Evolutionary conservation across 129 eudicot genomes (phyloP).

Genomic region (Arctium minus): DNA sequence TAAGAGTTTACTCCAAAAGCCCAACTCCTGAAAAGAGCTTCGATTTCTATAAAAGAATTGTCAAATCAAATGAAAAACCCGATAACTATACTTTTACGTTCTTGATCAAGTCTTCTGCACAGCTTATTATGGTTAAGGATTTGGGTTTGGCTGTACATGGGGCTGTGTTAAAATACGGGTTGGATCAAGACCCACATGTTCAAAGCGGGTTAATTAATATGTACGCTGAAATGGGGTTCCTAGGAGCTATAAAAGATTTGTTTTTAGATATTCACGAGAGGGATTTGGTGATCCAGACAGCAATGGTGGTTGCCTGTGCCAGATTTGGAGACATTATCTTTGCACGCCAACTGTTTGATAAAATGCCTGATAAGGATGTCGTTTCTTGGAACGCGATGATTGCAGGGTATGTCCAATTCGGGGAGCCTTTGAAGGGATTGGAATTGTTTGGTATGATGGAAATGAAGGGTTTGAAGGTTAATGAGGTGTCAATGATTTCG

Average conservation of each 20-base stretch:
- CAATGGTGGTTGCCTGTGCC: slow-evolving; percentile 39
- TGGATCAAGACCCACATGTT: slow-evolving; percentile 32
- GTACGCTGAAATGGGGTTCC: slow-evolving; percentile 34
- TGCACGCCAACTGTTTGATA: slow-evolving; percentile 47
- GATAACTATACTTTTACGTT: slow-evolving; percentile 42
- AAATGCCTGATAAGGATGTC: slow-evolving; percentile 41
- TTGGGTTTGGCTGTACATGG: slow-evolving; percentile 29
- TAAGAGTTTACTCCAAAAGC: slow-evolving; percentile 32
- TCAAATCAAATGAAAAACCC: slow-evolving; percentile 14
- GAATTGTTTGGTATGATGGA: slow-evolving; percentile 36
- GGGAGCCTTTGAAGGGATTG: slow-evolving; percentile 21
- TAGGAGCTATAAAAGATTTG: slow-evolving; percentile 7
- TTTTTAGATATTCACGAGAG: slow-evolving; percentile 18
- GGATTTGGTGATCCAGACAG: slow-evolving; percentile 36
- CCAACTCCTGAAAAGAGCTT: slow-evolving; percentile 34
- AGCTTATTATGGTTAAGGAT: neutral
- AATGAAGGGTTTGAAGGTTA: slow-evolving; percentile 33
- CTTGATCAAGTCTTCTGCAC: slow-evolving; percentile 32
- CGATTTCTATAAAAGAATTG: slow-evolving; percentile 14
- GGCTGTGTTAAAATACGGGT: slow-evolving; percentile 26
- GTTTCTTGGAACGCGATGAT: slow-evolving; percentile 57
- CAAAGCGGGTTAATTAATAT: slow-evolving; percentile 35
- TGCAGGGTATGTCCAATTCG: slow-evolving; percentile 27
- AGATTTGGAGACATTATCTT: slow-evolving; percentile 32
- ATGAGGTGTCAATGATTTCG: slow-evolving; percentile 40